Conservation (phyloP, 306 rosid genomes). For the Cucurbita pepo region DNA sequence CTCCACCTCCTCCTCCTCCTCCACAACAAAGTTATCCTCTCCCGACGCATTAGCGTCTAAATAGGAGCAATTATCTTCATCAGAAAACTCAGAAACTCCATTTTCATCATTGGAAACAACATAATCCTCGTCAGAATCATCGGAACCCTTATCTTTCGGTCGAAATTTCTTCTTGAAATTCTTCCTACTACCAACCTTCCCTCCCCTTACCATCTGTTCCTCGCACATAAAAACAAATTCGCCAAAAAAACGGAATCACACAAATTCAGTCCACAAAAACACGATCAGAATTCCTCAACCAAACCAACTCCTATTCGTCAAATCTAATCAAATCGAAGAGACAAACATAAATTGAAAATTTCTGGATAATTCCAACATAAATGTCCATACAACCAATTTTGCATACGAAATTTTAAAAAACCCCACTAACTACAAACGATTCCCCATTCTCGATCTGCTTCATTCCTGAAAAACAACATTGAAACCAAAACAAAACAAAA, state of each 20-base stretch:
- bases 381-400: not conserved
- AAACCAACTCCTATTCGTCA: not conserved
- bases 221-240: slow-evolving; percentile 16
- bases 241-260: not conserved
- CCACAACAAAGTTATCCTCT: slow-evolving; percentile 30
- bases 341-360: not conserved
- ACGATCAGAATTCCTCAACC: not conserved
- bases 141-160: slow-evolving; percentile 43
- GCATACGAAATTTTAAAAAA: not conserved
- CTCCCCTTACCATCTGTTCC: slow-evolving; percentile 84
- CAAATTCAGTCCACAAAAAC: not conserved
- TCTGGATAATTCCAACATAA: not conserved
- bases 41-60: slow-evolving; percentile 53
- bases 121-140: slow-evolving; percentile 92
- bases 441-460: slow-evolving; percentile 32
- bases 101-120: slow-evolving; percentile 58
- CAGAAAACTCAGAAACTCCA: slow-evolving; percentile 42
- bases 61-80: slow-evolving; percentile 40
- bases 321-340: not conserved
- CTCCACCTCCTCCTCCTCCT: slow-evolving; percentile 18
- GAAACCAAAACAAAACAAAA: not conserved
- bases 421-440: slow-evolving; percentile 13
- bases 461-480: slow-evolving; percentile 2
- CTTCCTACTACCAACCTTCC: slow-evolving; percentile 37
- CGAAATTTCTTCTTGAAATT: slow-evolving; percentile 23